These are phyloP conservation scores for Hypoxylon sp. DNA, from an alignment of 2,329 filamentous ascomycete species.

Conservation along the genomic window DNA sequence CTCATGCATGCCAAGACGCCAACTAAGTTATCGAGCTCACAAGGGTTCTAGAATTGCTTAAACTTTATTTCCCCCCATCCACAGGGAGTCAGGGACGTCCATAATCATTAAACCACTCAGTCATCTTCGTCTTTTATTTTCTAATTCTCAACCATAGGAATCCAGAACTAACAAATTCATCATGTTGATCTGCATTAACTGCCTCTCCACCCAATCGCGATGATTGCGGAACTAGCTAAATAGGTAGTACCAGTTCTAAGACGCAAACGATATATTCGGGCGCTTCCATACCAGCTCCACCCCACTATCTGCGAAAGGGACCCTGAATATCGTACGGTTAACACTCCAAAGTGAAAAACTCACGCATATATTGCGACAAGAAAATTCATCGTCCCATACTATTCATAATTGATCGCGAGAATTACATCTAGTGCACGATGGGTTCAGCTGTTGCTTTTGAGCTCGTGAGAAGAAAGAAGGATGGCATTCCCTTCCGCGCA, in stretches of 20 bases:
- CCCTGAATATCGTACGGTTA: conserved; percentile 28
- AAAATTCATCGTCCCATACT: too few species aligned
- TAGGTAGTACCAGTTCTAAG: conserved; percentile 2
- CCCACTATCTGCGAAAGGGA: conserved; percentile 16
- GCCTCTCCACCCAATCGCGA: conserved; percentile 3
- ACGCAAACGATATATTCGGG: conserved; percentile 15
- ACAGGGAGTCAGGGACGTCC: too few species aligned
- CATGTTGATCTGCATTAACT: conserved; percentile 15
- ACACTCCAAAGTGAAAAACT: conserved; percentile 10
- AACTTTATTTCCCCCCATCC: conserved; percentile 3
- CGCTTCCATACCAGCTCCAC: too few species aligned
- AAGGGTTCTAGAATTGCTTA: conserved; percentile 24
- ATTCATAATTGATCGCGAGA: not conserved
- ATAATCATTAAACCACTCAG: not conserved
- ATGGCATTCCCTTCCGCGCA: conserved; percentile 76
- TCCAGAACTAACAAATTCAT: conserved; percentile 8
- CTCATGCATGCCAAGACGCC: conserved; percentile 28
- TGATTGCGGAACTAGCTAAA: conserved; percentile 23
- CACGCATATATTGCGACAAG: too few species aligned
- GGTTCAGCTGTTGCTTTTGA: conserved; percentile 42
- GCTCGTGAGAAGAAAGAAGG: conserved; percentile 39
- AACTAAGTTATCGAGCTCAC: conserved; percentile 6
- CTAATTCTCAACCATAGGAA: conserved; percentile 5
- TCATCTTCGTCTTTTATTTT: not conserved
- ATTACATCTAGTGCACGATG: conserved; percentile 31